Conservation (phyloP, 495 filamentous ascomycete species). For the Hypoxylon rickii region DNA sequence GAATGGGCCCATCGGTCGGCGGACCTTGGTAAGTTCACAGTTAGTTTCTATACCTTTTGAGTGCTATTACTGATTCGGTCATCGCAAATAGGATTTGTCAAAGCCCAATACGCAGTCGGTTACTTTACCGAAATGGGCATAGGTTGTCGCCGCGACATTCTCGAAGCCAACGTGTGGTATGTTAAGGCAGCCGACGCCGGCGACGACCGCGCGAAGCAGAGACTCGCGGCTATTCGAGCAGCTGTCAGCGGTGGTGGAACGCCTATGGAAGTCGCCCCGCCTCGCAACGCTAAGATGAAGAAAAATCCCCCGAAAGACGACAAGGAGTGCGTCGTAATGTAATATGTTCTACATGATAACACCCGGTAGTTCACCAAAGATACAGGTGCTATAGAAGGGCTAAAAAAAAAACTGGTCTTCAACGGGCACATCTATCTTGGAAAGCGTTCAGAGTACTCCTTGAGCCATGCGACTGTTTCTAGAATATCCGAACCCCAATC, state of each 20-base stretch:
- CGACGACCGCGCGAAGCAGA: conserved; percentile 83
- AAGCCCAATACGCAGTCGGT: conserved; percentile 92
- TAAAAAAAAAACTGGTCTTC: not conserved
- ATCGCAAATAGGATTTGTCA: conserved; percentile 68
- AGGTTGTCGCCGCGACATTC: conserved; percentile 85
- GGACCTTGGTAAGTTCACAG: conserved; percentile 68
- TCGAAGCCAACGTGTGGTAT: conserved; percentile 98
- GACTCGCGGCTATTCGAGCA: conserved; percentile 82
- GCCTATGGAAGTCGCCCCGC: conserved; percentile 55
- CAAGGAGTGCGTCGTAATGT: conserved; percentile 66
- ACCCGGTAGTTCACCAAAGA: not conserved
- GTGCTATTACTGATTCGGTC: conserved; percentile 12
- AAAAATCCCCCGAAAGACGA: conserved; percentile 54
- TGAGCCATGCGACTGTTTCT: conserved; percentile 9
- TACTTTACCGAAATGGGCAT: conserved; percentile 99
- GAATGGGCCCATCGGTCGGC: conserved; percentile 92
- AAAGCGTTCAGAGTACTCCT: conserved; percentile 23
- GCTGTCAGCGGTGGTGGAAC: conserved; percentile 79
- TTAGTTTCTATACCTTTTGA: not conserved
- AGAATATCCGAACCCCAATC: conserved; percentile 23
- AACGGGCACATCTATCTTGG: conserved; percentile 20
- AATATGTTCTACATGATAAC: conserved; percentile 34
- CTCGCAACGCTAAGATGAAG: conserved; percentile 55
- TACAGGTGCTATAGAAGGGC: not conserved
- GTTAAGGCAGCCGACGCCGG: conserved; percentile 93